Percentiles rank a stretch among this genome's conserved stretches.
Conservation (phyloP, 2,329 filamentous ascomycete species). For the Thielaviopsis euricoi region DNA sequence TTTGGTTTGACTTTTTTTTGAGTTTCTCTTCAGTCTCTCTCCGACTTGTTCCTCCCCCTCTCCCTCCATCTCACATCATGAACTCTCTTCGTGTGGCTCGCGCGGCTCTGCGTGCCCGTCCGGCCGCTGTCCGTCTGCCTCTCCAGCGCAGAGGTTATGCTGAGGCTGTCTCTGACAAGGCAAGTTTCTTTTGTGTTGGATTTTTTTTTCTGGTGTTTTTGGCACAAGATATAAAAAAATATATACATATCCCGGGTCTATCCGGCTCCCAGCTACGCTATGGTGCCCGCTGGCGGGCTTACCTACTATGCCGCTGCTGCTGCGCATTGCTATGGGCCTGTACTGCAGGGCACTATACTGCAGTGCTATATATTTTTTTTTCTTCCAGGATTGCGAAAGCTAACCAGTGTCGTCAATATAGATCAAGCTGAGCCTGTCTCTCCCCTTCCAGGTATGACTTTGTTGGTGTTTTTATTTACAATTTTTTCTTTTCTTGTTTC, state of each 20-base stretch:
- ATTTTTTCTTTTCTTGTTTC: neutral
- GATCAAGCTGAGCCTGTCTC: conserved; percentile 95
- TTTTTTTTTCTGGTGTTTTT: neutral
- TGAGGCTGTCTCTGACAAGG: conserved; percentile 73
- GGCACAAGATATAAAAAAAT: neutral
- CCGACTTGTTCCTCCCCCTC: conserved; percentile 11
- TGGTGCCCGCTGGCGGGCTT: neutral
- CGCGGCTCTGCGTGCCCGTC: conserved; percentile 69
- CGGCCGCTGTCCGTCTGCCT: conserved; percentile 58
- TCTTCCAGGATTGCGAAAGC: neutral
- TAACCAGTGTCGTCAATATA: conserved; percentile 17
- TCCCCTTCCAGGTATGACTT: conserved; percentile 86
- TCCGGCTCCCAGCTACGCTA: neutral
- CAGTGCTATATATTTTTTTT: too few relatives aligned
- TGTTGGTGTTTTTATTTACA: conserved; percentile 1
- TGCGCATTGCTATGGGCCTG: neutral
- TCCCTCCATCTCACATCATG: conserved; percentile 42
- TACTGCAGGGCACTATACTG: neutral
- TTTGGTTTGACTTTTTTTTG: conserved; percentile 3
- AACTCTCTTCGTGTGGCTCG: conserved; percentile 88
- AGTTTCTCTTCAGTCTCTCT: neutral
- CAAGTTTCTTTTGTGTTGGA: conserved; percentile 19
- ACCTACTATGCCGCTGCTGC: neutral
- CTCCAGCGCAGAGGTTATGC: conserved; percentile 82
- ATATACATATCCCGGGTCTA: neutral